Evolutionary conservation across 768 basidiomycete genomes (phyloP).

Genomic region (Russula emetica): DNA sequence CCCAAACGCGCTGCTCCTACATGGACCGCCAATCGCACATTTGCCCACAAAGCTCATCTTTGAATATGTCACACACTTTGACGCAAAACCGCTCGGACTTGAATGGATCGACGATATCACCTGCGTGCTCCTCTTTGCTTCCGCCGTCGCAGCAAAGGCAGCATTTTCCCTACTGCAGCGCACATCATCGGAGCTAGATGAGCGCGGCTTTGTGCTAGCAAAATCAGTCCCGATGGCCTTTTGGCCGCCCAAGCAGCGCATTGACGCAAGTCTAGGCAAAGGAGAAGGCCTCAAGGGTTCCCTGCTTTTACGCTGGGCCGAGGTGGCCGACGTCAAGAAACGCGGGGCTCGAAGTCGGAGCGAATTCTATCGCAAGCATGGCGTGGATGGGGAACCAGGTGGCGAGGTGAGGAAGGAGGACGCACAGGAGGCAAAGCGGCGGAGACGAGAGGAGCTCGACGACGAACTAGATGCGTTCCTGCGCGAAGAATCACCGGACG

Average conservation of each 20-base stretch:
- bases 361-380: slow-evolving; percentile 76
- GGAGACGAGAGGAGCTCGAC: slow-evolving; percentile 46
- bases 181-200: slow-evolving; percentile 51
- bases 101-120: slow-evolving; percentile 87
- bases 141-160: slow-evolving; percentile 48
- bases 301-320: slow-evolving; percentile 76
- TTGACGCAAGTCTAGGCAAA: slow-evolving; percentile 65
- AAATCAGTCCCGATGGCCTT: slow-evolving; percentile 66
- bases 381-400: slow-evolving; percentile 55
- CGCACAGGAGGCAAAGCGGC: slow-evolving; percentile 32
- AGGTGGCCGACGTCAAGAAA: slow-evolving; percentile 68
- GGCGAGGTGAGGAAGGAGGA: slow-evolving; percentile 33
- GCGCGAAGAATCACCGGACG: slow-evolving; percentile 39
- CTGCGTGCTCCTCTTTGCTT: slow-evolving; percentile 71
- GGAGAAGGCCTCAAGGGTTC: slow-evolving; percentile 62
- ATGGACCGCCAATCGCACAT: slow-evolving; percentile 66
- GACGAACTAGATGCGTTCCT: slow-evolving; percentile 69
- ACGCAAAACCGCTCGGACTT: slow-evolving; percentile 65
- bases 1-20: slow-evolving; percentile 65
- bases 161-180: slow-evolving; percentile 48
- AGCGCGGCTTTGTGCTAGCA: slow-evolving; percentile 56
- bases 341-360: slow-evolving; percentile 68
- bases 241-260: slow-evolving; percentile 78
- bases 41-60: slow-evolving; percentile 75
- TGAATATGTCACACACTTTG: slow-evolving; percentile 77